Percentiles rank a stretch among this genome's conserved stretches.
Evolutionary conservation across 768 basidiomycete genomes (phyloP).

Genomic region (Xerocomellus intermedius): DNA sequence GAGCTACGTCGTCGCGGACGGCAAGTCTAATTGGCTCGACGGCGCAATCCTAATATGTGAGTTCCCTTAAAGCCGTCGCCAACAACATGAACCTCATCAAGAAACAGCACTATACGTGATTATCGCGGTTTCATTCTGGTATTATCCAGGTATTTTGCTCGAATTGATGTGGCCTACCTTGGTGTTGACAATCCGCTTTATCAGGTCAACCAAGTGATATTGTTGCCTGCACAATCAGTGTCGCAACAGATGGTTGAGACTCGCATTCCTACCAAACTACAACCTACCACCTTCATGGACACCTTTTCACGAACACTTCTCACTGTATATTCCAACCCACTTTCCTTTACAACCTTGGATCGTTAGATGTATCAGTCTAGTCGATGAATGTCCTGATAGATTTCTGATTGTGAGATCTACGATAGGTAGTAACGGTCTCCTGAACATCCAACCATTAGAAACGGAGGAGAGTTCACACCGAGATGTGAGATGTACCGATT

Average conservation of each 20-base stretch:
- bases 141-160: slow-evolving; percentile 38
- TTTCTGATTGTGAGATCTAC: slow-evolving; percentile 12
- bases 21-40: slow-evolving; percentile 83
- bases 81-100: not conserved
- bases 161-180: not conserved
- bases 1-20: slow-evolving; percentile 78
- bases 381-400: slow-evolving; percentile 3
- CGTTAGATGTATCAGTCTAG: slow-evolving; percentile 2
- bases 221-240: slow-evolving; percentile 10
- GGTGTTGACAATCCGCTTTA: slow-evolving; percentile 1
- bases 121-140: slow-evolving; percentile 70
- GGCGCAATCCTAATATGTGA: slow-evolving; percentile 69
- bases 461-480: not conserved
- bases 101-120: slow-evolving; percentile 63
- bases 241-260: slow-evolving; percentile 1
- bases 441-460: slow-evolving; percentile 12
- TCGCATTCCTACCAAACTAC: not conserved
- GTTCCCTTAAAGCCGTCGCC: slow-evolving; percentile 18
- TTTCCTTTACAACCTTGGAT: slow-evolving; percentile 5
- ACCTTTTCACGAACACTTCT: not conserved
- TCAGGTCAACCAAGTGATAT: slow-evolving; percentile 27
- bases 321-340: slow-evolving; percentile 15
- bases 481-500: slow-evolving; percentile 53
- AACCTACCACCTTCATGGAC: slow-evolving; percentile 5
- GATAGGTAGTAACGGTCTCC: slow-evolving; percentile 44